Percentiles rank a stretch among this genome's conserved stretches.
These are phyloP conservation scores for Blastobotrys ciferrii DNA, from an alignment of 1,139 yeast genomes.

Conservation along the genomic window DNA sequence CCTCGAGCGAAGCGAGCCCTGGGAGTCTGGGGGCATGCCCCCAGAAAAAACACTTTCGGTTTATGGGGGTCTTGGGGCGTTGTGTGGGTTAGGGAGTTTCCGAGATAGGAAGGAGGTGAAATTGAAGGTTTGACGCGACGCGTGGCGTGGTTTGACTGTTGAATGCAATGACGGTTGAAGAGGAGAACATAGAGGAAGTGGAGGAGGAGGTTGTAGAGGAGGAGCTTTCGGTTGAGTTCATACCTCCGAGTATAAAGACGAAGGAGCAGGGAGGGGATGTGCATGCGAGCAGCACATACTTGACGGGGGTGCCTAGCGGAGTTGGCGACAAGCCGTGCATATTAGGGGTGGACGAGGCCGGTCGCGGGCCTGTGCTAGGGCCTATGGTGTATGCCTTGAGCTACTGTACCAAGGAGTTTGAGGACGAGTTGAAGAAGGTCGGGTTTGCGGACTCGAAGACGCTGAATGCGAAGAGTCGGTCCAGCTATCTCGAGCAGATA, in stretches of 20 bases:
- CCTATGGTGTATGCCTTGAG: constrained; percentile 96
- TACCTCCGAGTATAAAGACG: constrained; percentile 33
- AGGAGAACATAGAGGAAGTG: not conserved
- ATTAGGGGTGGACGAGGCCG: constrained; percentile 96
- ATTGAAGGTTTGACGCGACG: no score
- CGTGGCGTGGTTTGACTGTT: no score
- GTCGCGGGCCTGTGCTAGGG: constrained; percentile 92
- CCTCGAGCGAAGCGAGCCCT: no score
- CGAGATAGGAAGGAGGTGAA: no score
- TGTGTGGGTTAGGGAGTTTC: no score
- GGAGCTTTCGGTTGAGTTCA: constrained; percentile 19
- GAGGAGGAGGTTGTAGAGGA: constrained; percentile 9
- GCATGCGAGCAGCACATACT: constrained; percentile 37
- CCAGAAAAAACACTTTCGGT: no score
- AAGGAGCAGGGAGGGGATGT: constrained; percentile 15
- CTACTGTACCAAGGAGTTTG: constrained; percentile 61
- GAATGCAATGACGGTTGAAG: not conserved
- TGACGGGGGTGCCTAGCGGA: constrained; percentile 37
- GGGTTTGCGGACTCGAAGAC: constrained; percentile 95
- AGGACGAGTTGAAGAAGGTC: constrained; percentile 53
- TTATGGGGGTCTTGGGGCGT: no score
- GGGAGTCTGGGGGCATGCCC: no score
- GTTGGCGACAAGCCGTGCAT: constrained; percentile 42
- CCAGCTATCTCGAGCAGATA: constrained; percentile 56
- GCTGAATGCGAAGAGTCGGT: constrained; percentile 68